Conservation (phyloP, 306 rosid species). For the Quercus suber region DNA sequence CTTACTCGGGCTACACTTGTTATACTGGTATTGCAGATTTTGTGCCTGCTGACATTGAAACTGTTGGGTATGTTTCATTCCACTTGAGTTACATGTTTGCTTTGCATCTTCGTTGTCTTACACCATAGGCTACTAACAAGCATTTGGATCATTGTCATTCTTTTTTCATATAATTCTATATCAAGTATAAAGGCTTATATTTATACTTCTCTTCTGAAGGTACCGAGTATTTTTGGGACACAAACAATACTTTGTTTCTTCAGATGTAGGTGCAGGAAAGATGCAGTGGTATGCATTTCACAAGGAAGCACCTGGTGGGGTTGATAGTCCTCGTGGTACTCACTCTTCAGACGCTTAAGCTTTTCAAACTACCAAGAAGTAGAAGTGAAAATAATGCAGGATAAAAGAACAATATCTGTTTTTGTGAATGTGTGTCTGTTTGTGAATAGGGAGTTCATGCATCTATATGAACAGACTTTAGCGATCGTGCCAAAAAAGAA, state of each 20-base stretch:
- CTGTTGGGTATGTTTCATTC: conserved; percentile 73
- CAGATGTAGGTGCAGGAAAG: conserved; percentile 96
- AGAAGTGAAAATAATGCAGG: background rate
- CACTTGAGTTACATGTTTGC: conserved; percentile 3
- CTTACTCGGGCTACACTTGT: conserved; percentile 90
- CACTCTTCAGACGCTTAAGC: conserved; percentile 14
- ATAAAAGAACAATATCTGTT: background rate
- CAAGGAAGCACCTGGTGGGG: conserved; percentile 79
- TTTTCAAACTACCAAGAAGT: conserved; percentile 12
- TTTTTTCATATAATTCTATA: background rate
- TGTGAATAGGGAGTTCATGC: background rate
- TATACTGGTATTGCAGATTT: conserved; percentile 95
- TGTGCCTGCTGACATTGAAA: conserved; percentile 85
- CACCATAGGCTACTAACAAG: background rate
- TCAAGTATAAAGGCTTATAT: conserved; percentile 25
- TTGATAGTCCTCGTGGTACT: conserved; percentile 61
- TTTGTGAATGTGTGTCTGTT: background rate
- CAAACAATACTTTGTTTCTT: conserved; percentile 97
- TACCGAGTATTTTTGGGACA: conserved; percentile 98
- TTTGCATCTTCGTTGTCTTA: background rate
- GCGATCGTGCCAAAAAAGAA: background rate
- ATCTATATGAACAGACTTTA: background rate
- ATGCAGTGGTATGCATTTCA: conserved; percentile 99
- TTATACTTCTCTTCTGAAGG: conserved; percentile 49
- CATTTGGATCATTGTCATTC: background rate